These are phyloP conservation scores for Zygosaccharomyces sapae DNA, from an alignment of 1,139 yeast species.

Conservation along the genomic window DNA sequence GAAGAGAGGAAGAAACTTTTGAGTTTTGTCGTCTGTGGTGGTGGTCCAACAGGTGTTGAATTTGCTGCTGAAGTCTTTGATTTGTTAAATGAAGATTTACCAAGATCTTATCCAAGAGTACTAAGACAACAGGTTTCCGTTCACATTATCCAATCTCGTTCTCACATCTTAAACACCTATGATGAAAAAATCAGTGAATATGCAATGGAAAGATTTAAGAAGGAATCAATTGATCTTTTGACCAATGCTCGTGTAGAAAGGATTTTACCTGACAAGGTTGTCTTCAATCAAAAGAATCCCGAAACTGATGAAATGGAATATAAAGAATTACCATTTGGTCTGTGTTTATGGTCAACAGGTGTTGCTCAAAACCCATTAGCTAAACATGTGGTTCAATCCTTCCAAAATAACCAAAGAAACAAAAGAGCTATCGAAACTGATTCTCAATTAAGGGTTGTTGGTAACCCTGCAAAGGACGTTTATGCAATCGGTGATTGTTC, in stretches of 20 bases:
- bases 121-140: conserved; percentile 57
- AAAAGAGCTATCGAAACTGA: conserved; percentile 63
- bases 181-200: conserved; percentile 57
- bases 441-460: conserved; percentile 57
- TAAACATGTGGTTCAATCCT: conserved; percentile 43
- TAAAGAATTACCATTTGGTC: conserved; percentile 53
- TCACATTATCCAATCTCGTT: conserved; percentile 61
- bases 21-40: conserved; percentile 65
- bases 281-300: conserved; percentile 46
- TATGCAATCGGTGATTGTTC: conserved; percentile 69
- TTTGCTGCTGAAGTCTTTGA: conserved; percentile 63
- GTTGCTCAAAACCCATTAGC: conserved; percentile 58
- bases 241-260: conserved; percentile 58
- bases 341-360: conserved; percentile 68
- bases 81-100: conserved; percentile 54
- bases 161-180: conserved; percentile 59
- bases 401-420: conserved; percentile 48
- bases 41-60: conserved; percentile 70
- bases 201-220: conserved; percentile 55
- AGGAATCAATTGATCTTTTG: conserved; percentile 54
- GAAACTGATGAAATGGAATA: conserved; percentile 41
- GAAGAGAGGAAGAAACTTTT: conserved; percentile 55
- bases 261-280: conserved; percentile 49
- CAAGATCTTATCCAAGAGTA: conserved; percentile 50
- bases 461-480: conserved; percentile 58